Evolutionary conservation across 148 eudicot species (phyloP).

Genomic region (Nepenthes mirabilis): DNA sequence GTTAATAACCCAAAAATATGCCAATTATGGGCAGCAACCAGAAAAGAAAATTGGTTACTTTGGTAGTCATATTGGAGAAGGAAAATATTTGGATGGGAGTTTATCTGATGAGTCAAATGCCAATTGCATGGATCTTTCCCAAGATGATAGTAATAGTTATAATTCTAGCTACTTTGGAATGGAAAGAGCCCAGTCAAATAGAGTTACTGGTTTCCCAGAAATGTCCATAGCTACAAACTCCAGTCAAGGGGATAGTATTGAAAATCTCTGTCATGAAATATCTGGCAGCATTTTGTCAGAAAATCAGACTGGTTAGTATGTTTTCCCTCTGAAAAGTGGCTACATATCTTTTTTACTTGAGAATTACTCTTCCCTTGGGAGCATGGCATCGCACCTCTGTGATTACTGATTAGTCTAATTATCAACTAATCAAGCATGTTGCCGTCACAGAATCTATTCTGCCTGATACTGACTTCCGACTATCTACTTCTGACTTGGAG

Average conservation of each 20-base stretch:
- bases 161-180: constrained; percentile 19
- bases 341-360: background rate
- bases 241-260: constrained; percentile 12
- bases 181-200: constrained; percentile 18
- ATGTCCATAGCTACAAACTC: constrained; percentile 12
- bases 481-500: constrained; percentile 14
- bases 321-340: background rate
- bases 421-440: background rate
- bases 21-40: constrained; percentile 8
- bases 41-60: constrained; percentile 12
- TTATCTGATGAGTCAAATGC: constrained; percentile 12
- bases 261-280: constrained; percentile 15
- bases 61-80: constrained; percentile 15
- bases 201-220: constrained; percentile 13
- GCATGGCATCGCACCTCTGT: background rate
- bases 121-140: constrained; percentile 4
- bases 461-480: constrained; percentile 10
- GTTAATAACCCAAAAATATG: constrained; percentile 12
- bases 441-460: constrained; percentile 25
- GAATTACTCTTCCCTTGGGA: background rate
- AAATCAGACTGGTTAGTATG: constrained; percentile 28
- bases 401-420: background rate
- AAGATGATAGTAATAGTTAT: constrained; percentile 12
- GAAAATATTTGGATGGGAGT: constrained; percentile 19
- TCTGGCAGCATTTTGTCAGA: constrained; percentile 15